phyloP scores from a whole-genome alignment of 257 asterid genomes.

The Echites panduratus region DNA sequence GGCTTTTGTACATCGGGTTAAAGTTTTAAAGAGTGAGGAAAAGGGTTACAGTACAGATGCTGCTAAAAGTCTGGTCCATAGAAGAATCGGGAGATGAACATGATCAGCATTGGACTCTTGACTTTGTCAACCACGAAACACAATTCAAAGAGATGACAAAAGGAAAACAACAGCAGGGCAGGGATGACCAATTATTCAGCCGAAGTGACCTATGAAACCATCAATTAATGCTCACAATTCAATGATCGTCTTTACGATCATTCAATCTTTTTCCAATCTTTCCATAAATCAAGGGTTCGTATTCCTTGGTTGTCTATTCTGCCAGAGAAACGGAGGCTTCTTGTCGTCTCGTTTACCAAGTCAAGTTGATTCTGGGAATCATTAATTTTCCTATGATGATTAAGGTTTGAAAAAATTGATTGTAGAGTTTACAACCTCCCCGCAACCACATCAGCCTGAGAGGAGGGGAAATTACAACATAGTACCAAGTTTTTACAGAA shows the following conservation, averaged over 20 bases:
- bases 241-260: background rate
- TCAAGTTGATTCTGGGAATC: background rate
- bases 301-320: background rate
- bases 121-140: constrained; percentile 1
- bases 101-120: background rate
- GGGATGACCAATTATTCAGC: background rate
- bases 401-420: background rate
- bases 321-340: background rate
- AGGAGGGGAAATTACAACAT: background rate
- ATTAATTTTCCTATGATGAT: background rate
- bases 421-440: background rate
- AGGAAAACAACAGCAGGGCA: background rate
- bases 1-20: too few species aligned
- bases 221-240: background rate
- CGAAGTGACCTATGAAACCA: background rate
- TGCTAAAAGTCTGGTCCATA: background rate
- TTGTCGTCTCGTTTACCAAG: background rate
- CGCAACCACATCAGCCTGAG: background rate
- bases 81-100: background rate
- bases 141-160: background rate
- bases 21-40: too few species aligned
- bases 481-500: too few species aligned
- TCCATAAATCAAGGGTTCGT: background rate
- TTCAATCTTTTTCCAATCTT: background rate
- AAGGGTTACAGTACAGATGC: background rate